These are phyloP conservation scores for Ceriops zippeliana DNA, from an alignment of 345 rosid genomes.

Conservation along the genomic window DNA sequence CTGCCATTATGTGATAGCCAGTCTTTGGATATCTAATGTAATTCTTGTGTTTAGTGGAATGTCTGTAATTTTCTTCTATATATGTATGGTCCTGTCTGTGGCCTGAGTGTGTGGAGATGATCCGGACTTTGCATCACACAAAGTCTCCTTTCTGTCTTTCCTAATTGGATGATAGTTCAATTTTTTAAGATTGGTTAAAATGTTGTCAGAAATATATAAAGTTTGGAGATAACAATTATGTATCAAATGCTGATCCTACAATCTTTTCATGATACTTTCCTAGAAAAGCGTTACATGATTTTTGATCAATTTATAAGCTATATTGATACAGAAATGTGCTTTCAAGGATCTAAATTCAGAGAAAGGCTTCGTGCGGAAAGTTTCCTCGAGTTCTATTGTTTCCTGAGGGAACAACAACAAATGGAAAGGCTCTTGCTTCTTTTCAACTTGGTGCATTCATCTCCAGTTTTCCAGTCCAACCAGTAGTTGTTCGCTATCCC, in stretches of 20 bases:
- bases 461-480: constrained; percentile 82
- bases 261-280: constrained; percentile 2
- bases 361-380: constrained; percentile 77
- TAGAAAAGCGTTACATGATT: constrained; percentile 36
- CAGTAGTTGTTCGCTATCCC: constrained; percentile 86
- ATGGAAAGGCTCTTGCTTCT: constrained; percentile 74
- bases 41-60: no score
- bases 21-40: background rate
- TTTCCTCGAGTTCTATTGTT: constrained; percentile 84
- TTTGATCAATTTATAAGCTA: constrained; percentile 57
- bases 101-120: background rate
- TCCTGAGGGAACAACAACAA: constrained; percentile 99
- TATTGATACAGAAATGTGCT: constrained; percentile 92
- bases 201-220: background rate
- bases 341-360: constrained; percentile 98
- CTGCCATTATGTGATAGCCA: background rate
- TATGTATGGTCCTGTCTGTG: background rate
- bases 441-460: constrained; percentile 98
- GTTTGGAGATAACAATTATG: background rate
- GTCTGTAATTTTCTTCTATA: no score
- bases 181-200: background rate
- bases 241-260: constrained; percentile 2
- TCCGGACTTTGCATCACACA: background rate
- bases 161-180: background rate
- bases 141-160: background rate